Conservation (phyloP, 176 grass and related monocot genomes). For the Juncus inflexus region DNA sequence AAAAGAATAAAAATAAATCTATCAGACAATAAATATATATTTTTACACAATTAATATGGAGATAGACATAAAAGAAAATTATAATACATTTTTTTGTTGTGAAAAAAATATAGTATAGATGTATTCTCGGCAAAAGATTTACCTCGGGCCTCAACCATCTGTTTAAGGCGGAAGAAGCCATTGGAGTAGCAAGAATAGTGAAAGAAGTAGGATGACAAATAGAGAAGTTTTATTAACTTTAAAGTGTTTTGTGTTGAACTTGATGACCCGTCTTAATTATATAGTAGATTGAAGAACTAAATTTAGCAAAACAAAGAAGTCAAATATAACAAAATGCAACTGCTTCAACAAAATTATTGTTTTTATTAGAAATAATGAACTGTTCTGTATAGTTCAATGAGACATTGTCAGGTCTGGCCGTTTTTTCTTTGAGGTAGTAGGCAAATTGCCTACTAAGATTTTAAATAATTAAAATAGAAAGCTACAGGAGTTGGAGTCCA, state of each 20-base stretch:
- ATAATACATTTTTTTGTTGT: background rate
- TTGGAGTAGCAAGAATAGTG: slow-evolving; percentile 8
- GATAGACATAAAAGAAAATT: background rate
- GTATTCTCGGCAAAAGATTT: background rate
- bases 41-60: background rate
- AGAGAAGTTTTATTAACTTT: background rate
- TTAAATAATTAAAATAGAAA: too few relatives aligned
- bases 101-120: background rate
- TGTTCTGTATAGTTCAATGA: too few relatives aligned
- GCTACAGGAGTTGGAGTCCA: too few relatives aligned
- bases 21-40: background rate
- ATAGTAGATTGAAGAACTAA: slow-evolving; percentile 1
- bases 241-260: background rate
- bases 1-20: background rate
- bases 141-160: slow-evolving; percentile 26
- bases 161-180: background rate
- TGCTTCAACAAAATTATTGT: too few relatives aligned
- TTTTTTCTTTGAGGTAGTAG: too few relatives aligned
- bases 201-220: background rate
- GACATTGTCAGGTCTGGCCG: too few relatives aligned
- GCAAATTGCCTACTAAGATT: too few relatives aligned
- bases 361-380: too few relatives aligned
- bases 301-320: slow-evolving; percentile 2
- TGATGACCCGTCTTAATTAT: background rate
- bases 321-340: too few relatives aligned